Evolutionary conservation across 2,329 filamentous ascomycete species (phyloP).

Genomic region (Aspergillus luchuensis): DNA sequence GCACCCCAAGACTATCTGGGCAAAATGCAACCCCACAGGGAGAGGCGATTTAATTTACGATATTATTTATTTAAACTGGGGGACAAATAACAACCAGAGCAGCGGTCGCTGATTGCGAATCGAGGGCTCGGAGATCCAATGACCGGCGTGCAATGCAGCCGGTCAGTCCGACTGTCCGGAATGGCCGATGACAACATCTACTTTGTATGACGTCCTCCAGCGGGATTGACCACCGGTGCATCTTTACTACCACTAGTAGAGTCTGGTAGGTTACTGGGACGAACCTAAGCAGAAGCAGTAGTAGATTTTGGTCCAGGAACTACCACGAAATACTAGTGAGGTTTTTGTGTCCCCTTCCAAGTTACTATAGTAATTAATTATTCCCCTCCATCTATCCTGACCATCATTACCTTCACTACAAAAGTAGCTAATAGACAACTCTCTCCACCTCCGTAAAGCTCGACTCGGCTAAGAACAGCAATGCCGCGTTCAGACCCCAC

Average conservation of each 20-base stretch:
- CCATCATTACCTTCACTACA: too few species aligned
- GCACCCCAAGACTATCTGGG: too few species aligned
- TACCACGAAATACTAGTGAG: too few species aligned
- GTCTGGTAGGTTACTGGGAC: not conserved
- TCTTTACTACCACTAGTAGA: too few species aligned
- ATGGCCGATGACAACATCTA: constrained; percentile 1
- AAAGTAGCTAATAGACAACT: too few species aligned
- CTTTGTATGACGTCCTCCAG: not conserved
- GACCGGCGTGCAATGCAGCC: not conserved
- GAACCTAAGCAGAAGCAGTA: not conserved
- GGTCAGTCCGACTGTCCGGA: not conserved
- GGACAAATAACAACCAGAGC: not conserved
- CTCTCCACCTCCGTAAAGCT: not conserved
- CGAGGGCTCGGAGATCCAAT: constrained; percentile 2
- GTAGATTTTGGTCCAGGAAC: too few species aligned
- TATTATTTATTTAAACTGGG: not conserved
- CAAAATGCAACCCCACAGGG: not conserved
- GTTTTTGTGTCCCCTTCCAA: too few species aligned
- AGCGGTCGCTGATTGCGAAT: not conserved
- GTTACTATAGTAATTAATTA: too few species aligned
- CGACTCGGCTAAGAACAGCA: not conserved
- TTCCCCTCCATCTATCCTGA: too few species aligned
- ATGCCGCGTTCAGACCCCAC: not conserved
- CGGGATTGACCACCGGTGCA: not conserved
- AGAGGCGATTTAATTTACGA: not conserved